Base-by-base conservation (phyloP, 495 filamentous ascomycete species). In the Letharia lupina region DNA sequence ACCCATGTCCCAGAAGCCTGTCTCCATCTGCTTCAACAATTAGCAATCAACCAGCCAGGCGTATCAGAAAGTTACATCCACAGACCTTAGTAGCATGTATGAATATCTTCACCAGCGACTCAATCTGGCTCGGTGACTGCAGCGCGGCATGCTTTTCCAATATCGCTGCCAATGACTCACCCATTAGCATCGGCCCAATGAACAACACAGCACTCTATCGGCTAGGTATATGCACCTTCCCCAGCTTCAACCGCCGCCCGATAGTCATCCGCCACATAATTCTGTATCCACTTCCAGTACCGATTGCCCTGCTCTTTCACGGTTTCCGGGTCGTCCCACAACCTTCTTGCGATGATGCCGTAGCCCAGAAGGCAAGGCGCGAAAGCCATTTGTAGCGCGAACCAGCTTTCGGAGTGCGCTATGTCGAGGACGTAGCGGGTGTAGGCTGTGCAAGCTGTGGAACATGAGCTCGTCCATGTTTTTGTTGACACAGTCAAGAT, bases 271-370 rank as follows among this genome's bases (percentile, higher is more conserved):
- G 84, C 87, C 16, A 88, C 84, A 75, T 96, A 96, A 67, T 89
- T 93, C 73, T 91, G 76, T 58, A 97, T 89, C 93, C 93, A 97
- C 61, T 87, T 83, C 87, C 87, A 93, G 77, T 93, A 97, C n/a
- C 76, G 77, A 73, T 95, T 96, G 2, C 83, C 87, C 57, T 87
- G 80, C 52, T 35, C 52, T 5, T 4, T 73, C 61, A 84, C 83
- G 4, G 85, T 83, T n/a, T 74, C 76, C 18, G 80, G 73, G 79
- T 78, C 11, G 87, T 93, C 69, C 93, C 13, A 16, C 3, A 56
- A 10, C 13, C 52, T 18, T 7, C 13, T 16, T 2, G 52, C 52
- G 52, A 56, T 89, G 16, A 80, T 81, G n/a, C 84, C 87, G 72
- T 97, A 97, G 61, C 93, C 93, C 35, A 96, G 82, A 47, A 95